Evolutionary conservation across 1,284 basidiomycete species (phyloP).

Genomic region (Puccinia hordei): DNA sequence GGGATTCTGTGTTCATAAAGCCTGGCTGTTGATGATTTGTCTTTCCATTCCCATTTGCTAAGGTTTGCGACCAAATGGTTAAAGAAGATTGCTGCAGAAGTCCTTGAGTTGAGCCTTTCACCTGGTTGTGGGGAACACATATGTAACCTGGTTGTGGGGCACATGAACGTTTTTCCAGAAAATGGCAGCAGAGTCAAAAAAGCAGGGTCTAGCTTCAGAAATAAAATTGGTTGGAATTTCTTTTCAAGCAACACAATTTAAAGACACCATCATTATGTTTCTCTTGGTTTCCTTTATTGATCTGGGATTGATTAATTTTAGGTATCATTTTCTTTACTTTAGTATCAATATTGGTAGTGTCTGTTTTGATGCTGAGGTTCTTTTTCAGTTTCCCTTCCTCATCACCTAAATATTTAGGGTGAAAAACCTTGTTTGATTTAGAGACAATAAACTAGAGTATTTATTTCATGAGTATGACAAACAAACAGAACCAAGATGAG

Average conservation of each 20-base stretch:
- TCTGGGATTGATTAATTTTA: no score
- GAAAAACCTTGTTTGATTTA: no score
- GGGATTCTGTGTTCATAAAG: not conserved
- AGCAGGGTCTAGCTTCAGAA: not conserved
- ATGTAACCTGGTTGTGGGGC: not conserved
- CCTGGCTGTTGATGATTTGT: not conserved
- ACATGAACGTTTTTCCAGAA: not conserved
- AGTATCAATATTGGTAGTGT: no score
- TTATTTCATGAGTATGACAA: no score
- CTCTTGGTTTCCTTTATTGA: no score
- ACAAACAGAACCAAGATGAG: no score
- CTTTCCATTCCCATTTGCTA: conserved; percentile 17
- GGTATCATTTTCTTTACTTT: no score
- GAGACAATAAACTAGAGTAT: no score
- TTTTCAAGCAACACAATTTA: not conserved
- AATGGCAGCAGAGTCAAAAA: not conserved
- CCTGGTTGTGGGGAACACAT: no score
- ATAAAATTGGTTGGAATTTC: not conserved
- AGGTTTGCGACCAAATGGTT: not conserved
- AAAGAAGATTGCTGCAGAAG: not conserved
- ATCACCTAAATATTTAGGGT: no score
- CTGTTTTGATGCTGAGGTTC: no score
- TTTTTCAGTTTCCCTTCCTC: no score
- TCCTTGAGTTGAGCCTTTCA: conserved; percentile 3
- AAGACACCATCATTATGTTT: not conserved